Conservation (phyloP, 148 eudicot genomes). For the Spergularia marina region DNA sequence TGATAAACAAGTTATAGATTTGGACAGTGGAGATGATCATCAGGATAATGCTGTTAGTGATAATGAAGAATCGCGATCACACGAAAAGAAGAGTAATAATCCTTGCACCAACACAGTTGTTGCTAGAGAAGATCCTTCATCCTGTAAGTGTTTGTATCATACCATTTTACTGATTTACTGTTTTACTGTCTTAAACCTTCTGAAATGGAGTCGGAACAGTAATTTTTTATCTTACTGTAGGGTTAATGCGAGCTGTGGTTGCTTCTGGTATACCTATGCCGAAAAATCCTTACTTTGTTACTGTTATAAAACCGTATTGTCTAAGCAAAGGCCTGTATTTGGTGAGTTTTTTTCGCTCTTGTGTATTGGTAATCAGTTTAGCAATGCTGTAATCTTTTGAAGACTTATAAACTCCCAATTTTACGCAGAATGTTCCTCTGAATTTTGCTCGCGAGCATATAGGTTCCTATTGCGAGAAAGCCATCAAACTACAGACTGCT, state of each 20-base stretch:
- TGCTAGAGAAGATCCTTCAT: background rate
- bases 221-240: background rate
- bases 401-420: background rate
- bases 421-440: constrained; percentile 14
- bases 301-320: background rate
- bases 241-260: background rate
- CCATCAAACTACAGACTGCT: constrained; percentile 27
- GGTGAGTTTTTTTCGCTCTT: constrained; percentile 9
- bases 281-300: constrained; percentile 17
- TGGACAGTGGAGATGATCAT: background rate
- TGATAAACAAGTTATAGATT: constrained; percentile 6
- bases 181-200: background rate
- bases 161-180: background rate
- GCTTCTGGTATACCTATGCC: constrained; percentile 21
- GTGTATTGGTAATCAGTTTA: too few relatives aligned
- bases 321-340: background rate
- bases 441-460: constrained; percentile 12
- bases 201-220: background rate
- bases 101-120: background rate
- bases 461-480: background rate
- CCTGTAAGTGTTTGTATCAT: background rate
- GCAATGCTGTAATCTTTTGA: background rate
- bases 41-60: background rate
- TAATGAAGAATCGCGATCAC: background rate
- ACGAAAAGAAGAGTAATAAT: background rate